phyloP scores from a whole-genome alignment of 306 rosid species.

The Argentina anserina region DNA sequence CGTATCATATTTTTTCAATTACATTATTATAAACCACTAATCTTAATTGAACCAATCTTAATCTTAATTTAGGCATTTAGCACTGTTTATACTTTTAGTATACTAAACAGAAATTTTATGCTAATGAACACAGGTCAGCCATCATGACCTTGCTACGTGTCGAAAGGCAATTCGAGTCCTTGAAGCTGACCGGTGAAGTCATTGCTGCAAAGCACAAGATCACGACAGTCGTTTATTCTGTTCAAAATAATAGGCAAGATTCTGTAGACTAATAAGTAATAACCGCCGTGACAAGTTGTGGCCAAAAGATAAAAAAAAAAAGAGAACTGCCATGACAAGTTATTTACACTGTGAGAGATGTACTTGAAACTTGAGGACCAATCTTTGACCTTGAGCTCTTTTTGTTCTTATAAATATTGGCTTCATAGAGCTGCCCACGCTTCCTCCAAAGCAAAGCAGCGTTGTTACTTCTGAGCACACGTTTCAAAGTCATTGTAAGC shows the following conservation, averaged over 20 bases:
- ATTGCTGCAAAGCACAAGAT: background rate
- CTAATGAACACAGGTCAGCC: too few relatives aligned
- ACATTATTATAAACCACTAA: background rate
- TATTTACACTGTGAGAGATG: background rate
- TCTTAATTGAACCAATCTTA: background rate
- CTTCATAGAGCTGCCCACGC: too few relatives aligned
- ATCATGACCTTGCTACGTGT: too few relatives aligned
- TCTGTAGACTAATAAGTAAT: background rate
- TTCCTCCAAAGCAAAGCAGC: background rate
- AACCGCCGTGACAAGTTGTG: background rate
- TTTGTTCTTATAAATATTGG: background rate
- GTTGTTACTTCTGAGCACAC: background rate
- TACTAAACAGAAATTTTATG: background rate
- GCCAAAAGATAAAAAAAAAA: background rate
- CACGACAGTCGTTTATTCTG: background rate
- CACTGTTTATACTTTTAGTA: background rate
- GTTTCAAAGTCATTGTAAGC: background rate
- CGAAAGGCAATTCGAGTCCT: background rate
- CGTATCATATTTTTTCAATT: background rate
- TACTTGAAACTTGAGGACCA: background rate
- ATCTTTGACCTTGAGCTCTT: background rate
- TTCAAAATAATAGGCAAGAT: background rate
- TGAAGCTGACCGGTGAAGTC: background rate
- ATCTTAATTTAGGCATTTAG: background rate
- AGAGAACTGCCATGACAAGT: conserved; percentile 8